Conservation (phyloP, 805 yeast species). For the Sugiyamaella floridensis region DNA sequence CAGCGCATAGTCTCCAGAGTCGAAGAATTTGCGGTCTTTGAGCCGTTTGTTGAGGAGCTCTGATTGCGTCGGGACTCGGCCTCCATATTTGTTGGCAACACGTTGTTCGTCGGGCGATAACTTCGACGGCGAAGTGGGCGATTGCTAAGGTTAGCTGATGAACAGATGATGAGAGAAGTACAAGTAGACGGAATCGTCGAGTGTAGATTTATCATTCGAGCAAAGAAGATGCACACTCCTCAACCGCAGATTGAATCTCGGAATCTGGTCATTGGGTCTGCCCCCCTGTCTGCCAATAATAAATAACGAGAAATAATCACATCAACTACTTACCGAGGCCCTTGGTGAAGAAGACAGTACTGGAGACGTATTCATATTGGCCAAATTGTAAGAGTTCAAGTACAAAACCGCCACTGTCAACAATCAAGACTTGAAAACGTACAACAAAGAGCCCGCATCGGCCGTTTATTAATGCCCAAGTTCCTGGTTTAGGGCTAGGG, state of each 20-base stretch:
- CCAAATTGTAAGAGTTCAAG: not conserved
- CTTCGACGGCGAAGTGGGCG: not conserved
- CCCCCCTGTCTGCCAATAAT: not conserved
- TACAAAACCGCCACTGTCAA: not conserved
- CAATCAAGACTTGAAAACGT: not conserved
- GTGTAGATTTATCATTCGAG: no score
- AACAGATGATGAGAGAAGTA: not conserved
- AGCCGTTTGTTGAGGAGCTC: slow-evolving; percentile 64
- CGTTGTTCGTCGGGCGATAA: slow-evolving; percentile 61
- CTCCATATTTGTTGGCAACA: slow-evolving; percentile 64
- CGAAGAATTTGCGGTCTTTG: slow-evolving; percentile 86
- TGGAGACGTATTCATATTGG: not conserved
- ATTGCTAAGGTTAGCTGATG: not conserved
- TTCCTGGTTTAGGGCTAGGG: no score
- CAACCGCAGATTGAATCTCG: no score
- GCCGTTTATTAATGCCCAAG: no score
- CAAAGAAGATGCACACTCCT: no score
- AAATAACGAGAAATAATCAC: not conserved
- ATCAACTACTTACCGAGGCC: not conserved
- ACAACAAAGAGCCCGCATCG: not conserved
- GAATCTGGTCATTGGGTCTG: not conserved
- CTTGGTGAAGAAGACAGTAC: not conserved
- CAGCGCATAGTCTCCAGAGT: slow-evolving; percentile 90
- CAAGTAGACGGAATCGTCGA: no score
- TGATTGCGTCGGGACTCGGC: slow-evolving; percentile 73